Evolutionary conservation across 23 red algal genomes (phyloP), one percentile per base, ranked within the genome.

Genomic region (Gracilaria caudata): DNA sequence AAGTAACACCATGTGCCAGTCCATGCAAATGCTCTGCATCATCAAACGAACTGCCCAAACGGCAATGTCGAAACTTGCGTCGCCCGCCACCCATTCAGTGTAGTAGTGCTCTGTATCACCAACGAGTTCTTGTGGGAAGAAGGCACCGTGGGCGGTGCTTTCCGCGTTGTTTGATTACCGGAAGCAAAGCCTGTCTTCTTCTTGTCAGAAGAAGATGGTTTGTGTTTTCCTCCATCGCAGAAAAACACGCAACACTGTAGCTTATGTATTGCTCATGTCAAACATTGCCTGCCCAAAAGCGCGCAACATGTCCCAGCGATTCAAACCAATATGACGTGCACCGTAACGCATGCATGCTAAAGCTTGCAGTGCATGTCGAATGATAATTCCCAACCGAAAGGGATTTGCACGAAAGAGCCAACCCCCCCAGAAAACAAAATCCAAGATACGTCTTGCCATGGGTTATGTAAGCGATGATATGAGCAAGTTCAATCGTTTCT

Each of bases 51-150:
- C 65, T 71, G 65, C 65, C 65, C 65, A 71, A 71, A 71, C 65
- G 65, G 65, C 65, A 71, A 34, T 71, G 65, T 71, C 65, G 65
- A 71, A 71, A 39, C 65, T 71, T 71, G 65, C 65, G 65, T 71
- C 65, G 65, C 65, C 65, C 65, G 65, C 65, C 65, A 71, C 65
- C 65, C 65, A 71, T 71, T 36, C 65, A 41, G 20, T 41, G 3
- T 3, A 34, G 65, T 41, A 39, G 8, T 71, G 33, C 10, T 36
- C 19, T 71, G 29, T 71, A 71, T 71, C 4, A 29, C 57, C 57
- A 28, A 60, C 57, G 25, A 60, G n/a, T 60, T 21, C 53, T 57
- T 29, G 25, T 7, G 21, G 11, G 23, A 60, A 60, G 2, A 60
- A 60, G 57, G 57, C 57, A 23, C 57, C 57, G 57, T 60, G 11